Percentiles rank a stretch among this genome's conserved stretches.
Evolutionary conservation across 2,329 filamentous ascomycete genomes (phyloP).

Genomic region (Paramyrothecium sp.): DNA sequence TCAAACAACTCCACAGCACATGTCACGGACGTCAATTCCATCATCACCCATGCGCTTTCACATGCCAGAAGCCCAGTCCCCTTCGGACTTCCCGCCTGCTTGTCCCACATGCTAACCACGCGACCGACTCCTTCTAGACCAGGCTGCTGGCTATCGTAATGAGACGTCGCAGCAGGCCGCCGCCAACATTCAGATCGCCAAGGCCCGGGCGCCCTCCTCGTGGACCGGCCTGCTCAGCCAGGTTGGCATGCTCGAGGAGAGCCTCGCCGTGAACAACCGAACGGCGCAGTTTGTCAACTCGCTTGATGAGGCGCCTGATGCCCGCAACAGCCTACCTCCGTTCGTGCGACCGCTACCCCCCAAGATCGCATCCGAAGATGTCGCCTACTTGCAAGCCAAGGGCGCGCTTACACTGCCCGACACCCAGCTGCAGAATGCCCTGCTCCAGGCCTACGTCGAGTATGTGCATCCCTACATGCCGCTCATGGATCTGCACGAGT

Average conservation of each 20-base stretch:
- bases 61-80: slow-evolving; percentile 5
- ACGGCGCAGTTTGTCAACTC: slow-evolving; percentile 43
- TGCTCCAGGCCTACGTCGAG: slow-evolving; percentile 80
- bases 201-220: slow-evolving; percentile 16
- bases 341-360: slow-evolving; percentile 80
- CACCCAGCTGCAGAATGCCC: slow-evolving; percentile 69
- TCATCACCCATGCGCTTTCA: slow-evolving; percentile 4
- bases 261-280: slow-evolving; percentile 35
- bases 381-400: slow-evolving; percentile 80
- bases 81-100: neutral
- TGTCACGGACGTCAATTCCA: neutral
- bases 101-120: slow-evolving; percentile 26
- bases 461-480: slow-evolving; percentile 96
- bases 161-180: slow-evolving; percentile 30
- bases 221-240: slow-evolving; percentile 32
- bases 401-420: slow-evolving; percentile 78
- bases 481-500: slow-evolving; percentile 67
- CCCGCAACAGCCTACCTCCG: slow-evolving; percentile 48
- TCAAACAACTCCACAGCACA: neutral
- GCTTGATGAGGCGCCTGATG: slow-evolving; percentile 43
- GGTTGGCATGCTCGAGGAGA: slow-evolving; percentile 8
- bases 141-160: slow-evolving; percentile 33
- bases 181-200: slow-evolving; percentile 17
- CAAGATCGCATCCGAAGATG: slow-evolving; percentile 77
- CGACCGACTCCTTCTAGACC: slow-evolving; percentile 26